These are phyloP conservation scores for Bryoglossum gracile DNA, from an alignment of 495 filamentous ascomycete species.

Conservation along the genomic window DNA sequence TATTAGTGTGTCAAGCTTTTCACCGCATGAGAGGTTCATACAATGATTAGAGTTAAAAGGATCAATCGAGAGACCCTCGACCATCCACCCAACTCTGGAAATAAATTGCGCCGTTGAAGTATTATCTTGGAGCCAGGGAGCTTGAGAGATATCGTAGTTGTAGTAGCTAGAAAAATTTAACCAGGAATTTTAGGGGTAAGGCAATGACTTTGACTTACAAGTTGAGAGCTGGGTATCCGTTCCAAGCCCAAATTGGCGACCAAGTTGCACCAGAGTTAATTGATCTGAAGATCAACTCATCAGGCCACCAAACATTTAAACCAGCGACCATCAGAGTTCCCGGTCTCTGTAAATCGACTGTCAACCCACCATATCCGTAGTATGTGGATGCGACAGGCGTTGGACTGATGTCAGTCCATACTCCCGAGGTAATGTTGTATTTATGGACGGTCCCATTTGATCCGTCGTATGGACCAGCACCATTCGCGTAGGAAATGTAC, in stretches of 20 bases:
- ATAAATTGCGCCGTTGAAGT: conserved; percentile 17
- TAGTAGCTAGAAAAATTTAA: no score
- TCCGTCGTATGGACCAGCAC: conserved; percentile 49
- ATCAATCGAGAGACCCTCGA: conserved; percentile 54
- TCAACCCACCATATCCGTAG: conserved; percentile 51
- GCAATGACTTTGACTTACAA: no score
- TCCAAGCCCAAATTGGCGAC: conserved; percentile 15
- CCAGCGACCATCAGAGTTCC: conserved; percentile 48
- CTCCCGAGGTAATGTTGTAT: conserved; percentile 39
- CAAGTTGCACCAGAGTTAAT: conserved; percentile 38
- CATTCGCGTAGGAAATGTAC: conserved; percentile 50
- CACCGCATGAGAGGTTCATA: no score
- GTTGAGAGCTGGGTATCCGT: not conserved
- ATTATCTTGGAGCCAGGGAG: conserved; percentile 25
- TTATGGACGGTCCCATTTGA: conserved; percentile 42
- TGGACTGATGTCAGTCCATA: conserved; percentile 51
- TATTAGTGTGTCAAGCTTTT: no score
- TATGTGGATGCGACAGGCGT: conserved; percentile 30
- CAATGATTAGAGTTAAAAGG: conserved; percentile 53
- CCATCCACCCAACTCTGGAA: conserved; percentile 47
- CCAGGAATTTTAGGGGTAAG: no score
- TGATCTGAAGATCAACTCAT: conserved; percentile 48
- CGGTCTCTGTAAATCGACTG: conserved; percentile 45
- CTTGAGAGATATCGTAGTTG: conserved; percentile 23
- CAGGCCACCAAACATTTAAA: conserved; percentile 53